Evolutionary conservation across 2,329 filamentous ascomycete genomes (phyloP), one percentile per base, ranked within the genome.

Genomic region (Trichophyton rubrum): DNA sequence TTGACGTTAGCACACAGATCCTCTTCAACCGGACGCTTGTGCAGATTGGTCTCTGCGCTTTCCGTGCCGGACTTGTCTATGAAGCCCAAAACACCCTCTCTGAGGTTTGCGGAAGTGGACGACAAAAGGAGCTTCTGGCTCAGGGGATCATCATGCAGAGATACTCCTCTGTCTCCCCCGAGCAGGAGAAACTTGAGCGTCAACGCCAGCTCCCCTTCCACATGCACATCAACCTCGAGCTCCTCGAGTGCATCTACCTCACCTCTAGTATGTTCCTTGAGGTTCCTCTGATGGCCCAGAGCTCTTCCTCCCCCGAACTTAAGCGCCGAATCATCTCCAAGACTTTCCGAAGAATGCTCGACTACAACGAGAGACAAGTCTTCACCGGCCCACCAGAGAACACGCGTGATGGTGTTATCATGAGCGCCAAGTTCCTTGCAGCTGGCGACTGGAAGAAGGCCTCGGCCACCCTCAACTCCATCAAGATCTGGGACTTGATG

Each of bases 401-500:
- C 80, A 99, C 95, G 30, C 88, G 93, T 67, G 93, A 99, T 76
- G 93, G 97, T 71, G 92, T 99, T 70, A 97, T 99, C 89, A 95
- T 97, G 79, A 92, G 91, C 13, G 96, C 93, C 63, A 96, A 97
- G 79, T 91, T 93, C 58, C 83, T 99, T 63, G 92, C 93, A 35
- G 91, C 90, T 20, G 93, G 95, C 67, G 93, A 99, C 78, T 99
- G 93, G 93, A 96, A 96, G 84, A 95, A 95, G 81, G 87, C 91
- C 15, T 91, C 87, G 22, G 83, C 88, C 64, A 93, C 95, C 75
- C 91, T 99, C 75, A 90, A 93, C 80, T 89, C 86, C 71, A 99
- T 99, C 80, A 99, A 96, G 85, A 99, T 99, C 74, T 99, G 93
- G 93, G 93, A 99, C 60, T 83, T 99, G 67, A 95, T 99, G 84